Evolutionary conservation across 306 rosid genomes (phyloP), one percentile per base, ranked within the genome.

Genomic region (Cucurbita maxima): DNA sequence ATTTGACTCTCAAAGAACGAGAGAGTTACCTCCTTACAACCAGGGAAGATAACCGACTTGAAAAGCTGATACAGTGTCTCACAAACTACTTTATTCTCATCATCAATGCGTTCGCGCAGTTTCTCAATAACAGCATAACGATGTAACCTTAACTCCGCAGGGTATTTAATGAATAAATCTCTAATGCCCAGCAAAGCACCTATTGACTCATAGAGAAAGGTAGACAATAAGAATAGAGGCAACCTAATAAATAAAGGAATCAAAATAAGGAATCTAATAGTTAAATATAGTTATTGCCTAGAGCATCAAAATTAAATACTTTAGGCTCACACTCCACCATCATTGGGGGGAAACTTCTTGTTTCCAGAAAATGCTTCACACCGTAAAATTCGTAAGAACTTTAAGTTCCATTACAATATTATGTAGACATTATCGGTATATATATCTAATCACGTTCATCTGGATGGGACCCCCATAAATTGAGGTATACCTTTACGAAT

Each of bases 171-270:
- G 78, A 90, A 86, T 68, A 94, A 83, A 73, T 86, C 96, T 86
- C 79, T 88, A 51, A 94, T 86, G 69, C 98, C 98, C 70, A 79
- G 54, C 90, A 94, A 80, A 48, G 97, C 97, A 86, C 89, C 96
- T 94, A 67, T 67, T 45, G 54, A 67, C 54, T 66, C 70, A 59
- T 13, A 54, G 15, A 43, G 45, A 67, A 43, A 9, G 10, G 7
- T 20, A 20, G 40, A 45, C 48, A 30, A 22, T 16, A 40, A 71
- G 45, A 73, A 57, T 18, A 43, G 20, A 41, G 34, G 48, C 25
- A 22, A 73, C 30, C 19, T 4, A 52, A 15, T 54, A 34, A 36
- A 71, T 1, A 69, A 25, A 14, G 18, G 43, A 36, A 59, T 25
- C 41, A 34, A 59, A 59, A 34, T 59, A 4, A 59, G 66, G 10